Percentiles rank a stretch among this genome's conserved stretches.
phyloP scores from a whole-genome alignment of 2,329 filamentous ascomycete genomes.

The Plectosphaerella plurivora region DNA sequence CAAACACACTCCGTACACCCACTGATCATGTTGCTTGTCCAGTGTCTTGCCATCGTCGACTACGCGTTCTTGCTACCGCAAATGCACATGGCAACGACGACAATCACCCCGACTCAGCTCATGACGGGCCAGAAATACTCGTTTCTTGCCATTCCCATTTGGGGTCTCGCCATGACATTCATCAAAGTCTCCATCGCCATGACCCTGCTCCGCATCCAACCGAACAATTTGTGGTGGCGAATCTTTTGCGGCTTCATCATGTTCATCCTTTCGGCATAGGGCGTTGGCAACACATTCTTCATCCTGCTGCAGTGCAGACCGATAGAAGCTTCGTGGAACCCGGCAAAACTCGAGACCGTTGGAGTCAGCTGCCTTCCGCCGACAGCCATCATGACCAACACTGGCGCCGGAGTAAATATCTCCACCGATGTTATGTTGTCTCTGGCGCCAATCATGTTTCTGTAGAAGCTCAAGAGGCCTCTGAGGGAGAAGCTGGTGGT shows the following conservation, averaged over 20 bases:
- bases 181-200: conserved; percentile 5
- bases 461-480: conserved; percentile 3
- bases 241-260: conserved; percentile 4
- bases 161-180: conserved; percentile 1
- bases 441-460: conserved; percentile 2
- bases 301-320: not conserved
- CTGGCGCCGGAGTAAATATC: conserved; percentile 4
- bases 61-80: not conserved
- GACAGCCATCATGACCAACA: not conserved
- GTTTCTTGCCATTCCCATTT: not conserved
- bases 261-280: not conserved
- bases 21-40: not conserved
- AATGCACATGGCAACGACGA: not conserved
- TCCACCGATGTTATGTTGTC: conserved; percentile 3
- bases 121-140: not conserved
- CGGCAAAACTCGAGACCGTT: not conserved
- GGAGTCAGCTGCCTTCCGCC: not conserved
- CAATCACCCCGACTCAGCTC: not conserved
- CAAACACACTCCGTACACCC: not conserved
- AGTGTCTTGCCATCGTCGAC: not conserved
- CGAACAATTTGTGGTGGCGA: conserved; percentile 1
- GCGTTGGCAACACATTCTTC: conserved; percentile 5
- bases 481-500: conserved; percentile 1
- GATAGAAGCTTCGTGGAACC: not conserved
- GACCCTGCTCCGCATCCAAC: conserved; percentile 1